A percentile compares a stretch with the other conserved stretches of the same genome.
Conservation (phyloP, 2,329 filamentous ascomycete genomes). For the Diaporthe vexans region DNA sequence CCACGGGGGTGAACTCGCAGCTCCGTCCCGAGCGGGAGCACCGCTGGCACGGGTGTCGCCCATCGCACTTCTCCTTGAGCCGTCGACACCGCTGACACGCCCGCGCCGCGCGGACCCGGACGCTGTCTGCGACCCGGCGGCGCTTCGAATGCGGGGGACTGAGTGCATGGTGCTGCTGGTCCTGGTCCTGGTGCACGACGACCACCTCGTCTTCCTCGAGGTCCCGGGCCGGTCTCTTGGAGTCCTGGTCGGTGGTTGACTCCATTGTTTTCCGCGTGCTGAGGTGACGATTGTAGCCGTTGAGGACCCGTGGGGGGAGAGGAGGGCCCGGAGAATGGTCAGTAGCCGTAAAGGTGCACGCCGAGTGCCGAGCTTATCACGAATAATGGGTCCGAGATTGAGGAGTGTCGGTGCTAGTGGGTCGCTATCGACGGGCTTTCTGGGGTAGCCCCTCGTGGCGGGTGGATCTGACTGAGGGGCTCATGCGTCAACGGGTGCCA, state of each 20-base stretch:
- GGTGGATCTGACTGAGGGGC: slow-evolving; percentile 33
- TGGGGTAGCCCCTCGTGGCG: slow-evolving; percentile 40
- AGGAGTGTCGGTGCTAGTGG: slow-evolving; percentile 31
- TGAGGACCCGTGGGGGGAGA: not conserved
- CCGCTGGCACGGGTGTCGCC: slow-evolving; percentile 43
- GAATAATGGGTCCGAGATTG: slow-evolving; percentile 28
- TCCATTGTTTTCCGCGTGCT: slow-evolving; percentile 21
- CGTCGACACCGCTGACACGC: slow-evolving; percentile 43
- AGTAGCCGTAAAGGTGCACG: not conserved
- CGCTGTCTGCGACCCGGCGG: slow-evolving; percentile 40
- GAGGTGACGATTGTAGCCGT: not conserved
- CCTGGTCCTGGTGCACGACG: not conserved
- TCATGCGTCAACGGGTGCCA: not conserved
- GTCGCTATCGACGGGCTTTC: slow-evolving; percentile 1
- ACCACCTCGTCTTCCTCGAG: slow-evolving; percentile 27
- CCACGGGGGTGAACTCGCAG: slow-evolving; percentile 41
- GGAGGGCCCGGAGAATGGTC: not conserved
- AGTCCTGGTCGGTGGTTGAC: slow-evolving; percentile 21
- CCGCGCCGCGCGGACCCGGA: slow-evolving; percentile 38
- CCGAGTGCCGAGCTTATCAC: slow-evolving; percentile 28
- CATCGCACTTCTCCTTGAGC: slow-evolving; percentile 45
- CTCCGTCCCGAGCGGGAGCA: slow-evolving; percentile 41
- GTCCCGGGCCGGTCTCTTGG: slow-evolving; percentile 33
- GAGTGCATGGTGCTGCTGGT: not conserved
- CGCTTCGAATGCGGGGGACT: slow-evolving; percentile 39